Evolutionary conservation across 345 rosid species (phyloP), one percentile per base, ranked within the genome.

Genomic region (Hevea brasiliensis): DNA sequence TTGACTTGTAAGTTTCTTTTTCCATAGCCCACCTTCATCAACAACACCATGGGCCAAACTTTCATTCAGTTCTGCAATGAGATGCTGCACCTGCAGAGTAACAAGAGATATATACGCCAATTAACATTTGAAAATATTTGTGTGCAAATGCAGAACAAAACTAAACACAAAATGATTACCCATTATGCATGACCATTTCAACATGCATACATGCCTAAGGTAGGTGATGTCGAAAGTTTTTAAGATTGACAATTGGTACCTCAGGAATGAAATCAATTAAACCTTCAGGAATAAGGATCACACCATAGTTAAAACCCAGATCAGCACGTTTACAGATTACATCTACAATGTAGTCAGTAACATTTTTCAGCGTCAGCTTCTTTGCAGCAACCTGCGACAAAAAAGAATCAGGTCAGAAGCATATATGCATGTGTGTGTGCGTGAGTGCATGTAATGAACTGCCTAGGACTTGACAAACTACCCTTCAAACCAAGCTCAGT

Each of bases 231-330:
- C 15, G n/a, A 5, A 41, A 7, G 29, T 27, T 23, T n/a, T 20
- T 57, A 63, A 6, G 35, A 75, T 44, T 47, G 23, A 24, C 37
- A 70, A 67, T 18, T 20, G 27, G 18, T 82, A 91, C 98, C 99
- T 95, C 96, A 12, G 99, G 99, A 79, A 95, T 92, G 83, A 95
- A 95, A 77, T 95, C 99, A 76, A 95, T 95, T 48, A 95, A 87
- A 80, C 99, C 99, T 89, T 95, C 99, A 14, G 98, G 99, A 77
- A 95, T 83, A 72, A 95, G 98, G 68, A 92, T 79, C 75, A 92
- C 99, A 69, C 99, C 99, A 27, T 95, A 92, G 76, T 92, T 92
- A 79, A 87, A 92, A 65, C 93, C 94, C 72, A 77, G 79, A 61
- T 78, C 84, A 17, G 89, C 82, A 26, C 98, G 94, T 77, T 88